Percentiles rank a stretch among this genome's conserved stretches.
phyloP scores from a whole-genome alignment of 208 protist species.

The Acanthamoeba healyi region DNA sequence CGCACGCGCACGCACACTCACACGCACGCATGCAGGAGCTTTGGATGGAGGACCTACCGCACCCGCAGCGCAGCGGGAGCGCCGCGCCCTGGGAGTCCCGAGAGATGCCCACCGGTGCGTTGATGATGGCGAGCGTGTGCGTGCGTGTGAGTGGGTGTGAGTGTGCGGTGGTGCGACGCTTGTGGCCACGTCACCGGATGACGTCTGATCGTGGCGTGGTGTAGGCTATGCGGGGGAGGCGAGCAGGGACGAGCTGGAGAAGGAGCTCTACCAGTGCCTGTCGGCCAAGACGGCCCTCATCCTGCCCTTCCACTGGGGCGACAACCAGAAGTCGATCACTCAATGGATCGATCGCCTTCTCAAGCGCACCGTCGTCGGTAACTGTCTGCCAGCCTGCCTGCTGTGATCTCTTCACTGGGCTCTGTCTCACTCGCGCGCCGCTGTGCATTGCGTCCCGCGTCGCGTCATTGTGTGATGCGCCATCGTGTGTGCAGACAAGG shows the following conservation, averaged over 20 bases:
- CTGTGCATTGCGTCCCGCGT: neutral
- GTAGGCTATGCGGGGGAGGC: slow-evolving; percentile 9
- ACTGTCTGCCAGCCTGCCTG: too few species aligned
- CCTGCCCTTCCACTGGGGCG: slow-evolving; percentile 58
- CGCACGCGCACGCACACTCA: too few species aligned
- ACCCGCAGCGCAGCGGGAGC: neutral
- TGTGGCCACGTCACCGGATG: neutral
- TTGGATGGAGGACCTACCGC: slow-evolving; percentile 58
- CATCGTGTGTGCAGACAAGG: neutral
- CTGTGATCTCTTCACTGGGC: too few species aligned
- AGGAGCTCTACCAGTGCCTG: slow-evolving; percentile 43
- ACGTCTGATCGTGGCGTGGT: neutral
- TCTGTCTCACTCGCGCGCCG: neutral
- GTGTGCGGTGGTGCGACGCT: neutral
- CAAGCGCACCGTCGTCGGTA: slow-evolving; percentile 13
- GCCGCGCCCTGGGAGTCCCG: neutral
- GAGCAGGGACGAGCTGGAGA: neutral
- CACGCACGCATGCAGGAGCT: slow-evolving; percentile 35
- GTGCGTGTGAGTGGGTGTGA: neutral
- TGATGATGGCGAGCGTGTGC: neutral
- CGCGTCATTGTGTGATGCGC: neutral
- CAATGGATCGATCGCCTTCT: slow-evolving; percentile 8
- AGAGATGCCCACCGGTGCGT: neutral
- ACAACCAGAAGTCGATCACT: neutral
- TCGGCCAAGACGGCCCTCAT: slow-evolving; percentile 59